phyloP scores from a whole-genome alignment of 1,284 basidiomycete species.

The Coriolopsis trogii region DNA sequence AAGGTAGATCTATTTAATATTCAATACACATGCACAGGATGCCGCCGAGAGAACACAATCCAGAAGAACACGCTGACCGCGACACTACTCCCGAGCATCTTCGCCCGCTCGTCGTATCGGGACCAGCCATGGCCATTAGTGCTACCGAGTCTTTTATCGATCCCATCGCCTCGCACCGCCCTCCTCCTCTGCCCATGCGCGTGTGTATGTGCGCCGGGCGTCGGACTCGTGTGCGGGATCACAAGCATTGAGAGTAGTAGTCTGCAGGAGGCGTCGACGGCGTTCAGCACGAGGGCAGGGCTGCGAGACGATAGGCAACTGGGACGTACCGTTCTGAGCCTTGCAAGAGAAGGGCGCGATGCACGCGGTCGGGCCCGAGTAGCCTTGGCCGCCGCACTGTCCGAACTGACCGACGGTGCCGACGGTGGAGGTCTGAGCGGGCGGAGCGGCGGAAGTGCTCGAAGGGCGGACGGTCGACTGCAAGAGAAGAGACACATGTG shows the following conservation, averaged over 20 bases:
- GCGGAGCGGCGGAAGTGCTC: constrained; percentile 9
- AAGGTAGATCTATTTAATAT: no score
- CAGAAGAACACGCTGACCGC: constrained; percentile 21
- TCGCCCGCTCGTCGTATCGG: constrained; percentile 21
- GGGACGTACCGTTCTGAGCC: constrained; percentile 29
- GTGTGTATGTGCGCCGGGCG: no score
- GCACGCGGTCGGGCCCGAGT: constrained; percentile 31
- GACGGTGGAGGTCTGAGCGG: not conserved
- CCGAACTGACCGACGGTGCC: constrained; percentile 32
- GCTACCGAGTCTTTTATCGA: not conserved
- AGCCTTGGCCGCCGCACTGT: constrained; percentile 35
- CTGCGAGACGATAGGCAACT: not conserved
- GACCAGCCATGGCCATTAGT: constrained; percentile 11
- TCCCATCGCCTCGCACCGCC: no score
- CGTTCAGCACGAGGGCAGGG: not conserved
- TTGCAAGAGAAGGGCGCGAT: constrained; percentile 32
- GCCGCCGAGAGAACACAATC: constrained; percentile 14
- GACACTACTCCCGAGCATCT: constrained; percentile 17
- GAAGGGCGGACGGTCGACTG: not conserved
- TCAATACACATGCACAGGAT: constrained; percentile 2
- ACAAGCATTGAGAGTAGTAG: constrained; percentile 50
- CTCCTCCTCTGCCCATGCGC: no score
- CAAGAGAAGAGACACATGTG: not conserved
- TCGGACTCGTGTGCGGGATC: constrained; percentile 25
- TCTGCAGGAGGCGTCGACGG: constrained; percentile 23